Conservation (phyloP, 495 filamentous ascomycete species). For the Rostrohypoxylon terebratum region DNA sequence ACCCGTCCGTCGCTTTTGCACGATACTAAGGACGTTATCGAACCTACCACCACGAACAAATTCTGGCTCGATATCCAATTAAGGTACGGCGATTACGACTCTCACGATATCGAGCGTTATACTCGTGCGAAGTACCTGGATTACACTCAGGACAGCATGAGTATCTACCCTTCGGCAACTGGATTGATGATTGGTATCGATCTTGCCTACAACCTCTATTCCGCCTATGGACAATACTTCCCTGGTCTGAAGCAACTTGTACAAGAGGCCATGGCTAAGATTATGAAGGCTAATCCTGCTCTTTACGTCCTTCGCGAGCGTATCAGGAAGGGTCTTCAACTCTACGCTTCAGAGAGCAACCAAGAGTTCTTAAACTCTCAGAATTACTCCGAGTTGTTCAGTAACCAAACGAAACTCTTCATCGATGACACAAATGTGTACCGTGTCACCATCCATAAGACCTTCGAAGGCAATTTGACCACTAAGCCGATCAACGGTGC, state of each 20-base stretch:
- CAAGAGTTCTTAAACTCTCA: conserved; percentile 99
- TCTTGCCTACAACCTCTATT: conserved; percentile 97
- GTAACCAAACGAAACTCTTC: conserved; percentile 98
- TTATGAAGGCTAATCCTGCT: conserved; percentile 99
- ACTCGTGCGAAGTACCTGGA: conserved; percentile 98
- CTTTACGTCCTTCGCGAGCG: conserved; percentile 96
- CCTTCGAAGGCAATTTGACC: conserved; percentile 98
- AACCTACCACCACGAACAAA: conserved; percentile 96
- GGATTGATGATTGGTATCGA: conserved; percentile 99
- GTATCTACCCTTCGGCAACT: conserved; percentile 97
- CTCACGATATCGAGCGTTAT: conserved; percentile 98
- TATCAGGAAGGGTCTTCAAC: conserved; percentile 97
- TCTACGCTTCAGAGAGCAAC: conserved; percentile 98
- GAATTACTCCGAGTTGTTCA: conserved; percentile 99
- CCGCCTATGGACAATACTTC: conserved; percentile 98
- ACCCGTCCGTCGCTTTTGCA: conserved; percentile 91
- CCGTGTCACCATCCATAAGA: conserved; percentile 99
- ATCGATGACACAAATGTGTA: conserved; percentile 99
- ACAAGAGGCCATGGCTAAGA: conserved; percentile 98
- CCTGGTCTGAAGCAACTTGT: conserved; percentile 95
- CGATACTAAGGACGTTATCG: conserved; percentile 96
- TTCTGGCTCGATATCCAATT: conserved; percentile 99
- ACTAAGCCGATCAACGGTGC: conserved; percentile 99
- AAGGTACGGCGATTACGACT: conserved; percentile 98
- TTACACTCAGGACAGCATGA: conserved; percentile 99